Evolutionary conservation across 208 protist genomes (phyloP), one percentile per base, ranked within the genome.

Genomic region (Leishmania arabica): DNA sequence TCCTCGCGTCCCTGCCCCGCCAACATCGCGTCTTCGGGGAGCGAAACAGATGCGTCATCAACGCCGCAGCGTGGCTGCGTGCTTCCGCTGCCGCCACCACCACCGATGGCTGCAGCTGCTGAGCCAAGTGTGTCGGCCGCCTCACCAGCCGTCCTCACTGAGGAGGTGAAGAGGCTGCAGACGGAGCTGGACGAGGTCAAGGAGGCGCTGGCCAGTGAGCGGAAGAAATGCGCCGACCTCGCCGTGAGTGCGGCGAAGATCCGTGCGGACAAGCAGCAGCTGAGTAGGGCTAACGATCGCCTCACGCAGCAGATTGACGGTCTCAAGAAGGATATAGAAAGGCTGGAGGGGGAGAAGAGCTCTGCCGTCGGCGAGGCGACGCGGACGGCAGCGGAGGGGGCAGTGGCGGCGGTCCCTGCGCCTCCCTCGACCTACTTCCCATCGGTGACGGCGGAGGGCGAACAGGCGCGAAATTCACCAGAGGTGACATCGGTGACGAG

Each of bases 191-290:
- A 86, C 31, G 91, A 95, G 75, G 81, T 87, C 49, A 94, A 93
- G 79, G 92, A 95, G 75, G 87, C 90, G 49, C 78, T 97, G 37
- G 84, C 86, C 45, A 92, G 78, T 53, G 91, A 95, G 77, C 89
- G 91, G 31, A 93, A 90, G 81, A 85, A 89, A 53, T 88, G 83
- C 53, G 90, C 92, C 27, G 91, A 96, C 53, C 56, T 95, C 40
- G 87, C 91, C 42, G 77, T 96, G 54, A 87, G 74, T 75, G 76
- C 86, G 27, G 90, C 90, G 2, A 94, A 95, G 84, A 68, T 93
- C 8, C 86, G 89, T 7, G 86, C 83, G 1, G 89, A 95, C 77
- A 82, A 92, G 79, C 79, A 88, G 76, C 82, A 90, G 70, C 73
- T 94, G 21, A 85, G 78, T 11, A 84, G 84, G 75, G 81, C 77